Percentiles rank a stretch among this genome's conserved stretches.
Evolutionary conservation across 495 filamentous ascomycete genomes (phyloP).

Genomic region (Penicillium steckii): DNA sequence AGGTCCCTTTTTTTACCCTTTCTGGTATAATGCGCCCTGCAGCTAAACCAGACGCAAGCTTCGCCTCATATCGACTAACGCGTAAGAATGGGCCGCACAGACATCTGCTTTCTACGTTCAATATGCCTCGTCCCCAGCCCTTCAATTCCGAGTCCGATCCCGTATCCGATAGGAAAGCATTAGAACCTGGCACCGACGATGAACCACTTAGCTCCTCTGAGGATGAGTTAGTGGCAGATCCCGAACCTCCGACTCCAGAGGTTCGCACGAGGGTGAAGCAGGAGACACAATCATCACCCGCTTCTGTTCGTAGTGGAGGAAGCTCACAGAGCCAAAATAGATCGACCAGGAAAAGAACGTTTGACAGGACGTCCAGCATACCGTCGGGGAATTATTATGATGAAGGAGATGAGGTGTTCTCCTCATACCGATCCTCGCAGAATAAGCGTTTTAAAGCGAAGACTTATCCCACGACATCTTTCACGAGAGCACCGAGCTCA

Average conservation of each 20-base stretch:
- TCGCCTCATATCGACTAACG: constrained; percentile 20
- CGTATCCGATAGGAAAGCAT: not conserved
- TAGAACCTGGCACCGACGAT: not conserved
- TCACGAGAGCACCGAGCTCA: constrained; percentile 9
- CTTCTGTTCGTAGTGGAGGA: not conserved
- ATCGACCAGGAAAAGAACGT: not conserved
- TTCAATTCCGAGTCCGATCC: not conserved
- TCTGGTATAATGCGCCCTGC: constrained; percentile 15
- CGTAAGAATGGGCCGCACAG: not conserved
- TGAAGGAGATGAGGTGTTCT: constrained; percentile 17
- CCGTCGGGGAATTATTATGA: constrained; percentile 12
- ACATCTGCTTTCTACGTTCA: constrained; percentile 28
- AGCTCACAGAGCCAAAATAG: constrained; percentile 6
- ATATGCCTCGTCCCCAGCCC: not conserved
- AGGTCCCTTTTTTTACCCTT: too few relatives aligned
- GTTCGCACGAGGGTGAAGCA: not conserved
- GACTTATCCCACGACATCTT: constrained; percentile 18
- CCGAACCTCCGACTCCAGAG: not conserved
- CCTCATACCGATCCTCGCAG: constrained; percentile 16
- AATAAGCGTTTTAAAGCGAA: constrained; percentile 22
- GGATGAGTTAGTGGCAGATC: constrained; percentile 17
- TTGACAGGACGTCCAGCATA: constrained; percentile 3
- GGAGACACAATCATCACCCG: not conserved
- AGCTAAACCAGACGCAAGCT: constrained; percentile 25
- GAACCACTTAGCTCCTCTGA: constrained; percentile 32